These are phyloP conservation scores for Puccinia triticina DNA, from an alignment of 1,284 basidiomycete species.

Conservation along the genomic window DNA sequence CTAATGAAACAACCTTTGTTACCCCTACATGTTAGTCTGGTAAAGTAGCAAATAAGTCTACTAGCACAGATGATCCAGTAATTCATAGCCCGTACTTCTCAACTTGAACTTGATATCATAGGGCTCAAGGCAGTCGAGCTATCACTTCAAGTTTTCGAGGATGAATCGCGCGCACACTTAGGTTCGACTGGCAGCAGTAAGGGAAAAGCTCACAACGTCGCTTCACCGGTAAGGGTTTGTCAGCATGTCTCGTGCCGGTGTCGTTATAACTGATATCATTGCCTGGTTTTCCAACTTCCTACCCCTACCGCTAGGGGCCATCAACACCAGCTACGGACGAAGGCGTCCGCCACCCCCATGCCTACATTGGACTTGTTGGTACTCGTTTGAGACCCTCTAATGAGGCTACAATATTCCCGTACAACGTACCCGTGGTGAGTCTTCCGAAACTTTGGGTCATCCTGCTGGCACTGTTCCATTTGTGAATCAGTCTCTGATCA, in stretches of 20 bases:
- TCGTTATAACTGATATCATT: not conserved
- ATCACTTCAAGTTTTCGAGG: not conserved
- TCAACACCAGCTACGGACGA: not conserved
- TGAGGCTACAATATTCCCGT: not conserved
- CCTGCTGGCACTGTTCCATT: not conserved
- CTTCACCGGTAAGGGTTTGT: not conserved
- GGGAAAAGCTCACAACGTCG: not conserved
- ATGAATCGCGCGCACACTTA: not conserved
- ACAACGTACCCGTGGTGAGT: constrained; percentile 18
- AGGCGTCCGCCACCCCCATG: not conserved
- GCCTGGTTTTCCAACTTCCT: not conserved
- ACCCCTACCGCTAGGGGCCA: not conserved
- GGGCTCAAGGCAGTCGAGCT: constrained; percentile 8
- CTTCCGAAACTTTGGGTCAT: not conserved
- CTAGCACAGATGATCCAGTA: not conserved
- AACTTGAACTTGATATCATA: not conserved
- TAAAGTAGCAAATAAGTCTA: not conserved
- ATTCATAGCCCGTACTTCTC: not conserved
- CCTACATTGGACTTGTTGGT: constrained; percentile 1
- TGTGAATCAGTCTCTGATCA: not conserved
- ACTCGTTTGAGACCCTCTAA: constrained; percentile 3
- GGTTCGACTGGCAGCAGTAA: not conserved
- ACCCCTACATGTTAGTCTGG: constrained; percentile 18
- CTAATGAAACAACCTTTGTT: not conserved
- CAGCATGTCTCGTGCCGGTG: not conserved